phyloP scores from a whole-genome alignment of 306 rosid species.

The Pyrus communis region DNA sequence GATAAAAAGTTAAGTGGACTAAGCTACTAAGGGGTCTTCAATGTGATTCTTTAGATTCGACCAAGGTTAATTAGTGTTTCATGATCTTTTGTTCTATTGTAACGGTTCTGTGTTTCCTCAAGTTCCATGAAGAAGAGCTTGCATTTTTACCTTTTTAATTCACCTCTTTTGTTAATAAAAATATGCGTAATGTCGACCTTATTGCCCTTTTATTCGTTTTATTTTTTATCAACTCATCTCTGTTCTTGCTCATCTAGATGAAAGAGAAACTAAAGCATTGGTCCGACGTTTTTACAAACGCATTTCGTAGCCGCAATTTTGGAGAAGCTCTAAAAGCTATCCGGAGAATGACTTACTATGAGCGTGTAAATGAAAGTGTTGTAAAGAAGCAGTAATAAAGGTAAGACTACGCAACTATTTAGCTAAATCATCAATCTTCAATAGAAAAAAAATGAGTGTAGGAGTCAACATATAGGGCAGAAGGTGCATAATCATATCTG shows the following conservation, averaged over 20 bases:
- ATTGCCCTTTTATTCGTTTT: not conserved
- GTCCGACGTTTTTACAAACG: constrained; percentile 48
- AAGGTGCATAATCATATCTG: not conserved
- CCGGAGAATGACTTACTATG: constrained; percentile 76
- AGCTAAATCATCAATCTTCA: not conserved
- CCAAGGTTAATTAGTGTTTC: not conserved
- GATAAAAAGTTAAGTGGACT: not conserved
- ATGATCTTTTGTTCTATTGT: not conserved
- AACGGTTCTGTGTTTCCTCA: not conserved
- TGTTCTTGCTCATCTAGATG: constrained; percentile 50
- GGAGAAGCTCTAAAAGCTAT: constrained; percentile 58
- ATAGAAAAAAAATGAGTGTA: not conserved
- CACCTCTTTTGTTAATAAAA: not conserved
- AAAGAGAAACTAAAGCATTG: constrained; percentile 62
- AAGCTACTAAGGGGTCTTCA: not conserved
- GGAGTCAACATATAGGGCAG: not conserved
- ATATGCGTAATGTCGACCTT: not conserved
- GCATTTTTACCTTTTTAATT: not conserved
- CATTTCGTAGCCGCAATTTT: constrained; percentile 44
- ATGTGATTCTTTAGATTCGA: not conserved
- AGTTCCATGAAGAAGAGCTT: not conserved
- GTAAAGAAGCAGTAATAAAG: constrained; percentile 57
- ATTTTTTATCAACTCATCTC: not conserved
- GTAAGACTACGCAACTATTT: constrained; percentile 4
- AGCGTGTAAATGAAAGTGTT: constrained; percentile 69